Percentiles rank a stretch among this genome's conserved stretches.
Conservation (phyloP, 2,329 filamentous ascomycete genomes). For the Colletotrichum liriopes region DNA sequence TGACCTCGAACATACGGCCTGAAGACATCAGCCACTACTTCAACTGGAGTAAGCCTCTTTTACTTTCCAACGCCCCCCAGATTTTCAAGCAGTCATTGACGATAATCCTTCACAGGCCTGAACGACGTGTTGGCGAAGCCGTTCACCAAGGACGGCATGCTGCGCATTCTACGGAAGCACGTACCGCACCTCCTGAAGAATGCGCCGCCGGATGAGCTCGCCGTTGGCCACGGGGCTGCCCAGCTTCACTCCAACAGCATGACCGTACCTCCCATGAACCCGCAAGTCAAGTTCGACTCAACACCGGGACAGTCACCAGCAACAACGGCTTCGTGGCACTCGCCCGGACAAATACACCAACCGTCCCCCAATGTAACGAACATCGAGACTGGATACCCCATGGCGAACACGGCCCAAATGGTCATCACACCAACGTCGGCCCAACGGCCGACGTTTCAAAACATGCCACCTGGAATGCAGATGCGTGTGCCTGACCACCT, state of each 20-base stretch:
- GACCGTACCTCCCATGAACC: slow-evolving; percentile 47
- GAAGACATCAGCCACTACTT: slow-evolving; percentile 99
- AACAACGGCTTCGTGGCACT: slow-evolving; percentile 65
- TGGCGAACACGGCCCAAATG: slow-evolving; percentile 59
- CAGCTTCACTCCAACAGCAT: slow-evolving; percentile 55
- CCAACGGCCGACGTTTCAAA: slow-evolving; percentile 51
- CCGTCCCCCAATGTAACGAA: slow-evolving; percentile 59
- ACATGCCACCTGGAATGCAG: slow-evolving; percentile 56
- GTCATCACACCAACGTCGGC: slow-evolving; percentile 52
- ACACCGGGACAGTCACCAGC: slow-evolving; percentile 70
- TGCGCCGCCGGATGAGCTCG: slow-evolving; percentile 62
- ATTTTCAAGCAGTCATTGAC: slow-evolving; percentile 28
- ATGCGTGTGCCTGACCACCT: slow-evolving; percentile 53
- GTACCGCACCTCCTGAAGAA: slow-evolving; percentile 86
- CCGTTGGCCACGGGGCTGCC: slow-evolving; percentile 51
- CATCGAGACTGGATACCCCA: slow-evolving; percentile 64
- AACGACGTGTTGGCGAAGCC: slow-evolving; percentile 97
- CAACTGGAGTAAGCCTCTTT: slow-evolving; percentile 57
- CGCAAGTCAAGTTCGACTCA: slow-evolving; percentile 65
- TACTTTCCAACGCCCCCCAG: background rate
- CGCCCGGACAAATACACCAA: slow-evolving; percentile 67
- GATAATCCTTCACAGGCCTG: slow-evolving; percentile 77
- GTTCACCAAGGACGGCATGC: slow-evolving; percentile 90
- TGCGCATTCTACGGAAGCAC: slow-evolving; percentile 90
- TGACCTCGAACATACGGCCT: slow-evolving; percentile 98